These are phyloP conservation scores for Scedosporium dehoogii DNA, from an alignment of 2,329 filamentous ascomycete species.

Conservation along the genomic window DNA sequence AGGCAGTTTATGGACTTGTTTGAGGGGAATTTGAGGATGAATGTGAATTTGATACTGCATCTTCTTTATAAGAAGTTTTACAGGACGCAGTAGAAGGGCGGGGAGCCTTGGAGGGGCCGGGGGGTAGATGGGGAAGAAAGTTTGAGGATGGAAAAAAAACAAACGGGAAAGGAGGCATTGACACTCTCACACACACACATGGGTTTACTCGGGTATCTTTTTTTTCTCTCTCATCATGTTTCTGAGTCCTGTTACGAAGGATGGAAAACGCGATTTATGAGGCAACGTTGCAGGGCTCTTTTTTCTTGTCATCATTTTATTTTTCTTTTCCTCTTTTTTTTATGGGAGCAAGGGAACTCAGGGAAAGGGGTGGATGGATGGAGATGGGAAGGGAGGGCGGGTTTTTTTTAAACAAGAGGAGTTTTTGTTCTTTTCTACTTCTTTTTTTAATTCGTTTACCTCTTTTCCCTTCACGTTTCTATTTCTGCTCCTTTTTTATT, in stretches of 20 bases:
- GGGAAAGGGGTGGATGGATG: neutral
- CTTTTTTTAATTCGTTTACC: neutral
- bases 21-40: conserved; percentile 73
- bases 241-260: neutral
- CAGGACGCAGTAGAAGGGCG: conserved; percentile 43
- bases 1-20: conserved; percentile 95
- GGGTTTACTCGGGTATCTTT: neutral
- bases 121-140: neutral
- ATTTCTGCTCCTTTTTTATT: neutral
- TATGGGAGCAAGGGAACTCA: neutral
- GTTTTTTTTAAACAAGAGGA: neutral
- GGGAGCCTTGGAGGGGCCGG: conserved; percentile 10
- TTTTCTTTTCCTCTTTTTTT: neutral
- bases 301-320: neutral
- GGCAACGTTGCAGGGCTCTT: conserved; percentile 1
- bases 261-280: neutral
- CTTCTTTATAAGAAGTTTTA: conserved; percentile 99
- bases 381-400: conserved; percentile 5
- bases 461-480: neutral
- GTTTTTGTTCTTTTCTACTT: conserved; percentile 6
- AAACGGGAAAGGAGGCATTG: neutral
- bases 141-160: neutral
- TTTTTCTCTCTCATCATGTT: neutral
- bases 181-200: neutral
- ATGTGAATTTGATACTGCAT: conserved; percentile 94